These are phyloP conservation scores for Endocalyx cinctus DNA, from an alignment of 2,329 filamentous ascomycete genomes.

Conservation along the genomic window DNA sequence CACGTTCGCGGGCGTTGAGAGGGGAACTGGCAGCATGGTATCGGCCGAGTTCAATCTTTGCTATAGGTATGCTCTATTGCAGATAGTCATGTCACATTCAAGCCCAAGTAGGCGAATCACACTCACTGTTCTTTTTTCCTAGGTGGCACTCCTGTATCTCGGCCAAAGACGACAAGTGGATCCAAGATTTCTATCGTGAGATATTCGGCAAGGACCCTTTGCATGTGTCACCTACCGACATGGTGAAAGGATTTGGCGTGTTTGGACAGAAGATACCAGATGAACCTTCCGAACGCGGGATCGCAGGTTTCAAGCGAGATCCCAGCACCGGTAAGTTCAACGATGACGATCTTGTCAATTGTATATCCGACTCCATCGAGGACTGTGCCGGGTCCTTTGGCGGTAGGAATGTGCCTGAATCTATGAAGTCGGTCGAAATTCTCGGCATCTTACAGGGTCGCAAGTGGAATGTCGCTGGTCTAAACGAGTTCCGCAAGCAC, in stretches of 20 bases:
- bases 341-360: constrained; percentile 72
- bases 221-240: constrained; percentile 53
- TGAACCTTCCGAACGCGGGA: constrained; percentile 66
- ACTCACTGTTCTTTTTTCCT: no score
- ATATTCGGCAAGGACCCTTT: constrained; percentile 57
- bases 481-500: constrained; percentile 84
- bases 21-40: constrained; percentile 75
- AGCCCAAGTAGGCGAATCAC: no score
- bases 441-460: constrained; percentile 74
- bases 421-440: constrained; percentile 72
- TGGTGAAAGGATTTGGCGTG: constrained; percentile 58
- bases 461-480: constrained; percentile 69
- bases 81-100: no score
- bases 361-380: constrained; percentile 73
- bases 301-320: constrained; percentile 61
- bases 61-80: constrained; percentile 56
- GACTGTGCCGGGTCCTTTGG: constrained; percentile 74
- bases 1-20: constrained; percentile 55
- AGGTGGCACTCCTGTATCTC: constrained; percentile 71
- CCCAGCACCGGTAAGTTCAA: constrained; percentile 64
- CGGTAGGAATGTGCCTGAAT: constrained; percentile 66
- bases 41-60: constrained; percentile 87
- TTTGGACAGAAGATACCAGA: constrained; percentile 57
- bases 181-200: constrained; percentile 61
- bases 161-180: constrained; percentile 75